phyloP scores from a whole-genome alignment of 2,329 filamentous ascomycete species.

The Stagonosporopsis vannaccii region DNA sequence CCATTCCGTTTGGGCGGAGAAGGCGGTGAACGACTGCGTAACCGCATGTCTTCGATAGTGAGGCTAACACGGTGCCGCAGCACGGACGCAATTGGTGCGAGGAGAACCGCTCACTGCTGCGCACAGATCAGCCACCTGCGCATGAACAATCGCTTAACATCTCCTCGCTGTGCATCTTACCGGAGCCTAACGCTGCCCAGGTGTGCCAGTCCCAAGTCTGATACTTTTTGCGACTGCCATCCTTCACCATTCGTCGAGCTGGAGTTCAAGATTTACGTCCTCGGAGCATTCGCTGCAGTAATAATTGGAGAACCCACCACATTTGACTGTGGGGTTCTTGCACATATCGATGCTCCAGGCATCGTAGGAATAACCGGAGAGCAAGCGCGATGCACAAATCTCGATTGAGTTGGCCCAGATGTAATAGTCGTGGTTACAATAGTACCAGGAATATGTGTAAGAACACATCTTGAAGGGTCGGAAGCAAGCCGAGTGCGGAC shows the following conservation, averaged over 20 bases:
- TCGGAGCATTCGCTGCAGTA: constrained; percentile 56
- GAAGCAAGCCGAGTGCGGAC: neutral
- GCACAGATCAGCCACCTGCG: constrained; percentile 21
- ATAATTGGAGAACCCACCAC: constrained; percentile 54
- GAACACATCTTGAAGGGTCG: constrained; percentile 49
- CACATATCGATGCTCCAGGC: constrained; percentile 59
- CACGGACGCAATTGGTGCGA: constrained; percentile 1
- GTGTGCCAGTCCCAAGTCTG: too few species aligned
- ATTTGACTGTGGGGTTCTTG: constrained; percentile 51
- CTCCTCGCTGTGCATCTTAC: neutral
- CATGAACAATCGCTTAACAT: neutral
- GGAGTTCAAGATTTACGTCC: constrained; percentile 52
- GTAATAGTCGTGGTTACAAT: constrained; percentile 59
- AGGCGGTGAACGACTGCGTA: neutral
- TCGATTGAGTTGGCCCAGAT: constrained; percentile 57
- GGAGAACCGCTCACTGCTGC: constrained; percentile 4
- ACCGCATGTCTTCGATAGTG: neutral
- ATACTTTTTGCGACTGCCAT: neutral
- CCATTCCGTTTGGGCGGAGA: neutral
- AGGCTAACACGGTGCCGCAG: constrained; percentile 7
- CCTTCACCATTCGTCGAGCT: constrained; percentile 50
- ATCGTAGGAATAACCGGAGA: constrained; percentile 57
- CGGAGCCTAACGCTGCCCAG: neutral
- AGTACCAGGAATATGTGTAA: constrained; percentile 58
- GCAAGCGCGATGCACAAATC: constrained; percentile 54